Evolutionary conservation across 495 filamentous ascomycete genomes (phyloP), one percentile per base, ranked within the genome.

Genomic region (Xylaria telfairii): DNA sequence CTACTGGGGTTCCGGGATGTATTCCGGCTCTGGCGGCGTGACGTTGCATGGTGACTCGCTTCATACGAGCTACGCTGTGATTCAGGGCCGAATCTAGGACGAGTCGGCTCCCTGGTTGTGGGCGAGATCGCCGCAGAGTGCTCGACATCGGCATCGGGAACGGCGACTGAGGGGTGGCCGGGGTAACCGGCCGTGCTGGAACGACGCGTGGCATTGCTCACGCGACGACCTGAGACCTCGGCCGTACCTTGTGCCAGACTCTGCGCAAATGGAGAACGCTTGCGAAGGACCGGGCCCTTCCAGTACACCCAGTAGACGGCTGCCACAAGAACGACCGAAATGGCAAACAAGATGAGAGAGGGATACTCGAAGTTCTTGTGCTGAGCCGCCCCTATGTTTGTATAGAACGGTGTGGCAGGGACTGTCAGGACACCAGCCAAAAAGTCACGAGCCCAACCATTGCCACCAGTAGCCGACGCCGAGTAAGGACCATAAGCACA

Each of bases 271-370:
- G 88, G 88, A n/a, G 90, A 93, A 5, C 90, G 86, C 77, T 88
- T 87, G 30, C 93, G 87, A 4, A 96, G 85, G 3, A 69, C 73
- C 0, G 92, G 92, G 1, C 93, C 93, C 66, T 92, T 88, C 85
- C 86, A 93, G 84, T 95, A 95, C 71, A 95, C 90, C 56, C 91
- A 83, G 74, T 94, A 95, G 32, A 95, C 90, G 13, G 92, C 90
- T 30, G 88, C 75, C 9, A 93, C 91, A 28, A 95, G 84, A 10
- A 92, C 62, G 46, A 91, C 80, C 0, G 92, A 88, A 70, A 96
- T 92, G 73, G 84, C 87, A 78, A 89, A 82, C 17, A 96, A 86
- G 74, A 96, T 94, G 0, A 91, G 94, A 26, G 85, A 91, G 3
- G 93, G 91, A 69, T 90, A 88, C 73, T 65, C 85, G 26, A 96